Conservation (phyloP, 2,329 filamentous ascomycete species). For the Pseudopithomyces chartarum region DNA sequence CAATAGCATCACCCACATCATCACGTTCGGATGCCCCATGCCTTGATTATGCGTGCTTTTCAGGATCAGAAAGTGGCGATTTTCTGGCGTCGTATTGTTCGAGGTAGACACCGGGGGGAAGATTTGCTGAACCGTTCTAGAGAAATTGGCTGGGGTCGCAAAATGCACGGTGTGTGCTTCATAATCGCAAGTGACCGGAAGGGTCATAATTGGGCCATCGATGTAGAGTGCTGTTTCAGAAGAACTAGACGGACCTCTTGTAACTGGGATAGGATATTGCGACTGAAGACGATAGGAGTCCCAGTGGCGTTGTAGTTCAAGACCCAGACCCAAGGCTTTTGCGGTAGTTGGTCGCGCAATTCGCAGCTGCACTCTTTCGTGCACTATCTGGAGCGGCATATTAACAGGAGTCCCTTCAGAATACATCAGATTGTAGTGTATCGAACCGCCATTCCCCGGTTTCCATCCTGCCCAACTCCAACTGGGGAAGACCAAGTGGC, state of each 20-base stretch:
- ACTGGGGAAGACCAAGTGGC: not conserved
- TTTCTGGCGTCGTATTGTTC: too few relatives aligned
- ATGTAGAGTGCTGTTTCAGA: not conserved
- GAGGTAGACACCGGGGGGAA: not conserved
- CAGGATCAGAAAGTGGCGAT: not conserved
- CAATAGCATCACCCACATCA: not conserved
- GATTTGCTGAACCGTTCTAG: not conserved
- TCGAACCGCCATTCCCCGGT: not conserved
- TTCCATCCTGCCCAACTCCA: conserved; percentile 6
- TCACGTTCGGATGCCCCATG: not conserved
- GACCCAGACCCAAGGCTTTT: not conserved
- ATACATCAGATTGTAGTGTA: not conserved
- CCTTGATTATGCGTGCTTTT: not conserved
- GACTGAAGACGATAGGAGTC: not conserved
- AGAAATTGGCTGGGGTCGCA: not conserved
- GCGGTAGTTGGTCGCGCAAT: not conserved
- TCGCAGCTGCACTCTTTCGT: not conserved
- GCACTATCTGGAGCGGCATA: not conserved
- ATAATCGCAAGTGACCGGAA: not conserved
- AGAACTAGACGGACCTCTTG: too few relatives aligned
- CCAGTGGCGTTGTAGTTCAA: not conserved
- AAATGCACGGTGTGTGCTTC: not conserved
- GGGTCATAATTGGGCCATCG: not conserved
- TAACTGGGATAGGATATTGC: not conserved
- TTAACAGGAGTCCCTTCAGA: not conserved